Evolutionary conservation across 768 basidiomycete genomes (phyloP).

Genomic region (Termitomyces sp.): DNA sequence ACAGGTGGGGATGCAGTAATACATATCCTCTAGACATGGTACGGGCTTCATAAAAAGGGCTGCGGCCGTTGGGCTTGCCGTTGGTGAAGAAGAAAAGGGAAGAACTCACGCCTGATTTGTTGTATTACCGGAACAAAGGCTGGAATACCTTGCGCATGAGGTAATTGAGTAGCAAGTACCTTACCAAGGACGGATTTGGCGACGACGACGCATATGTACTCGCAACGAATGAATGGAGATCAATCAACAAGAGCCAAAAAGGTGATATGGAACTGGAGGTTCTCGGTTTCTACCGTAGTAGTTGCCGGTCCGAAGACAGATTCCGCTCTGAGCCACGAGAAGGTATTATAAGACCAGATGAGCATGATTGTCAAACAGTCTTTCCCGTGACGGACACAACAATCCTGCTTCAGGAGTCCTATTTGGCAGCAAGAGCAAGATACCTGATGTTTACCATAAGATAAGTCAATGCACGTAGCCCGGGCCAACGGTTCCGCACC

Average conservation of each 20-base stretch:
- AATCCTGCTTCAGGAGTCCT: slow-evolving; percentile 56
- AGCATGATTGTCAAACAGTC: not conserved
- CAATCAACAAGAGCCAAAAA: not conserved
- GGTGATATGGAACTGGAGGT: not conserved
- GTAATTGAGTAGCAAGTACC: slow-evolving; percentile 54
- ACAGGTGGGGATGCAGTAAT: slow-evolving; percentile 37
- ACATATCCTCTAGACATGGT: slow-evolving; percentile 75
- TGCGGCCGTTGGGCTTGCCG: slow-evolving; percentile 41
- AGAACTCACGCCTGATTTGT: slow-evolving; percentile 65
- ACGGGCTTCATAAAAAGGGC: too few species aligned
- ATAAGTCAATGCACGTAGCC: slow-evolving; percentile 51
- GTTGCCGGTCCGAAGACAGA: slow-evolving; percentile 63
- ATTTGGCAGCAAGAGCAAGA: slow-evolving; percentile 64
- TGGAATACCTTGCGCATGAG: slow-evolving; percentile 51
- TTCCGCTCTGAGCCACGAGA: slow-evolving; percentile 25
- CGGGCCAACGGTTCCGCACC: slow-evolving; percentile 64
- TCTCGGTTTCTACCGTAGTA: slow-evolving; percentile 34
- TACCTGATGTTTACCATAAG: slow-evolving; percentile 65
- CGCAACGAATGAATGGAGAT: not conserved
- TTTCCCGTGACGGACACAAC: slow-evolving; percentile 54
- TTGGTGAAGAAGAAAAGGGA: slow-evolving; percentile 63
- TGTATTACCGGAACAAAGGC: slow-evolving; percentile 33
- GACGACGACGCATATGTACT: slow-evolving; percentile 46
- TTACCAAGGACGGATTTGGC: slow-evolving; percentile 61
- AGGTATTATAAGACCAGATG: not conserved